These are phyloP conservation scores for Talaromyces stipitatus DNA, from an alignment of 495 filamentous ascomycete genomes.

Conservation along the genomic window DNA sequence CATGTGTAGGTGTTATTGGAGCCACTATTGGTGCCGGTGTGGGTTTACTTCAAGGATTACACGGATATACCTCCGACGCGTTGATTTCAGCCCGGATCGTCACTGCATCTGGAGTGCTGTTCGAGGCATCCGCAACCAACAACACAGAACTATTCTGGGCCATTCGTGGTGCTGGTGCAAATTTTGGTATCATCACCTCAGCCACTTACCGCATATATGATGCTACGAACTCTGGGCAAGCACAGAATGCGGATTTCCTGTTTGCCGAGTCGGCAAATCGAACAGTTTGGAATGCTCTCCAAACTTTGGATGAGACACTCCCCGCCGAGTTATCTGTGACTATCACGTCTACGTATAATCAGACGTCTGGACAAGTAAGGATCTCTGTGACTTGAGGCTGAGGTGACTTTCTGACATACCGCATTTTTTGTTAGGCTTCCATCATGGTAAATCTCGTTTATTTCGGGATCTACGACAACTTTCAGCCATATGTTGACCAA, in stretches of 20 bases:
- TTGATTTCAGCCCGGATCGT: conserved; percentile 24
- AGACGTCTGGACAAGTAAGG: conserved; percentile 4
- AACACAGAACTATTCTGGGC: conserved; percentile 35
- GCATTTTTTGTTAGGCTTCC: conserved; percentile 5
- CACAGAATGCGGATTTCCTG: conserved; percentile 19
- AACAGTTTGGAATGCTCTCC: conserved; percentile 16
- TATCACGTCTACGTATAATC: background rate
- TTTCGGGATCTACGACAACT: conserved; percentile 13
- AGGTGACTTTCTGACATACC: background rate
- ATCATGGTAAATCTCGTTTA: conserved; percentile 15
- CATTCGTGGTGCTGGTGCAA: conserved; percentile 30
- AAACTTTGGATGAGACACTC: conserved; percentile 14
- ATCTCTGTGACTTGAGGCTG: background rate
- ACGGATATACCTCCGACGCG: conserved; percentile 28
- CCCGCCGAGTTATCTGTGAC: conserved; percentile 14
- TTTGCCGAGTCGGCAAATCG: conserved; percentile 13
- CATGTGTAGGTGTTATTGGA: conserved; percentile 24
- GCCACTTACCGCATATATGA: conserved; percentile 25
- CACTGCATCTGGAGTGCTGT: conserved; percentile 20
- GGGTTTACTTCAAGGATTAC: conserved; percentile 22
- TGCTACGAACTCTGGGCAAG: conserved; percentile 16
- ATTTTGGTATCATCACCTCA: conserved; percentile 41
- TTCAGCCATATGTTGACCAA: conserved; percentile 10
- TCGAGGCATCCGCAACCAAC: conserved; percentile 20
- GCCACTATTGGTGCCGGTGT: conserved; percentile 34